Percentiles rank a stretch among this genome's conserved stretches.
phyloP scores from a whole-genome alignment of 768 basidiomycete species.

The Candolleomyces eurysporus region DNA sequence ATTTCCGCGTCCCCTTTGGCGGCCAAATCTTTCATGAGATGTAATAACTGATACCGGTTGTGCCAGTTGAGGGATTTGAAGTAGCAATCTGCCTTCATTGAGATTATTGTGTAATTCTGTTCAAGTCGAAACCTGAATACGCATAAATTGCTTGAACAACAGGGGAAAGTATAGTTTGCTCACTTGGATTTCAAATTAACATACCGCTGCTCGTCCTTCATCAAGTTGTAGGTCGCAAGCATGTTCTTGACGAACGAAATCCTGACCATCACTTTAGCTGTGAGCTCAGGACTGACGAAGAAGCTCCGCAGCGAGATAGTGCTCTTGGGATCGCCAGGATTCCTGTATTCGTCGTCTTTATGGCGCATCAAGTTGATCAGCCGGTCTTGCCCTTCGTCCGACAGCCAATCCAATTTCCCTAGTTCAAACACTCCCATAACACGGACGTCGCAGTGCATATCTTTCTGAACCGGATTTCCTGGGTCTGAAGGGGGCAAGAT shows the following conservation, averaged over 20 bases:
- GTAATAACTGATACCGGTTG: conserved; percentile 1
- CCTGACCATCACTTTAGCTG: neutral
- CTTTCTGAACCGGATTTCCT: too few species aligned
- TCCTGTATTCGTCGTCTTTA: neutral
- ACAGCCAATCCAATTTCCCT: neutral
- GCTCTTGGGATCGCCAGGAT: neutral
- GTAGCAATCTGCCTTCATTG: neutral
- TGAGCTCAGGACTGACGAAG: neutral
- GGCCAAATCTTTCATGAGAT: conserved; percentile 1
- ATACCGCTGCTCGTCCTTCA: too few species aligned
- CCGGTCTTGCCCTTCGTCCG: neutral
- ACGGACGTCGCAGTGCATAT: neutral
- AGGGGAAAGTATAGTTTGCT: neutral
- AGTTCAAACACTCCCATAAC: neutral
- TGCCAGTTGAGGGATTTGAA: neutral
- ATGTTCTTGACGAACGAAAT: too few species aligned
- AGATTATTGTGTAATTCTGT: neutral
- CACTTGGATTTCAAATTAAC: neutral
- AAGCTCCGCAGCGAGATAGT: neutral
- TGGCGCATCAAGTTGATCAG: neutral
- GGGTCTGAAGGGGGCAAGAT: too few species aligned
- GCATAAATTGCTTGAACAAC: neutral
- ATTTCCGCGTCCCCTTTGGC: neutral
- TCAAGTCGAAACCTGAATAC: neutral
- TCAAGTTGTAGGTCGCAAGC: too few species aligned